Evolutionary conservation across 2,329 filamentous ascomycete species (phyloP).

Genomic region (Alternaria sp.): DNA sequence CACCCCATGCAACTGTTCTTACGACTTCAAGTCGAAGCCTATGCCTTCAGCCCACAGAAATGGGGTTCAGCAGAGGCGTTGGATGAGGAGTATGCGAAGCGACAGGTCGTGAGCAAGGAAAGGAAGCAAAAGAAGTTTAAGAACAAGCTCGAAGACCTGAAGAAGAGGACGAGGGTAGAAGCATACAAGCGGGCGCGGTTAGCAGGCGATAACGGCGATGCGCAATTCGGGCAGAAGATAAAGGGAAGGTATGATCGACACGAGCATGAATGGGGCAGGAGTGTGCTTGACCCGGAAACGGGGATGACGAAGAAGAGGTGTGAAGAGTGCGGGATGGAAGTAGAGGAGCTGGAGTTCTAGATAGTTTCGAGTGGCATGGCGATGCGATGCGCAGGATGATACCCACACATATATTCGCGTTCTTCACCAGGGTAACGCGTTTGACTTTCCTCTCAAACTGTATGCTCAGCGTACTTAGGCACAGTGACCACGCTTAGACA

Average conservation of each 20-base stretch:
- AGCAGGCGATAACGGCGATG: slow-evolving; percentile 52
- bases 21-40: slow-evolving; percentile 91
- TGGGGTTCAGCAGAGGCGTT: slow-evolving; percentile 88
- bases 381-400: neutral
- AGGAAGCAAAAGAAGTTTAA: slow-evolving; percentile 92
- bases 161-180: slow-evolving; percentile 91
- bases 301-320: slow-evolving; percentile 82
- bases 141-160: slow-evolving; percentile 84
- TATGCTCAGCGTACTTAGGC: neutral
- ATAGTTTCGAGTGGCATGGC: neutral
- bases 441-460: neutral
- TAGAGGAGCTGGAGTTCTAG: slow-evolving; percentile 69
- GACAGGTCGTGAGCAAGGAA: slow-evolving; percentile 79
- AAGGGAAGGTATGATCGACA: slow-evolving; percentile 70
- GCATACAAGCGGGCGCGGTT: slow-evolving; percentile 70
- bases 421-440: neutral
- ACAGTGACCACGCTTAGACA: neutral
- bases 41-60: slow-evolving; percentile 80
- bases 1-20: slow-evolving; percentile 99
- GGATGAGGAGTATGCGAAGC: slow-evolving; percentile 84
- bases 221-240: slow-evolving; percentile 77
- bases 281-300: slow-evolving; percentile 64
- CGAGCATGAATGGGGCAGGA: slow-evolving; percentile 82
- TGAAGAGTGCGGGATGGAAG: slow-evolving; percentile 70
- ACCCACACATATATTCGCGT: neutral